Percentiles rank a stretch among this genome's conserved stretches.
phyloP scores from a whole-genome alignment of 441 rosid species.

The Kokia cookei region DNA sequence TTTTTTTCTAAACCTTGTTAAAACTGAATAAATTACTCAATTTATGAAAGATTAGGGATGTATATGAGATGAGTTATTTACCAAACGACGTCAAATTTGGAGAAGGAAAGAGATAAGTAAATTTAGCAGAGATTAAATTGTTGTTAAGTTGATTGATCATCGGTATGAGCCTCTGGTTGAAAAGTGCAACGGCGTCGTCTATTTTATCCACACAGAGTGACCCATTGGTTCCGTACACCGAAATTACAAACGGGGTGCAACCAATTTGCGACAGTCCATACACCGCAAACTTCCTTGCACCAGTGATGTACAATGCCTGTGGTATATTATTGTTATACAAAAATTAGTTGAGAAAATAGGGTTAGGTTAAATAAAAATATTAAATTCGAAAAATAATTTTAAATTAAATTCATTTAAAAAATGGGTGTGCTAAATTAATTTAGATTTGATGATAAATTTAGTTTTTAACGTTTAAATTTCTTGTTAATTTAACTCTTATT shows the following conservation, averaged over 20 bases:
- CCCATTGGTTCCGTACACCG: background rate
- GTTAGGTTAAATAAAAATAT: no score
- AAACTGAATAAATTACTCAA: no score
- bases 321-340: background rate
- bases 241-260: conserved; percentile 25
- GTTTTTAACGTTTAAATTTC: no score
- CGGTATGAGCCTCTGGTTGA: conserved; percentile 21
- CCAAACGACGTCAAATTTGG: background rate
- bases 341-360: background rate
- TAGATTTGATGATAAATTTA: no score
- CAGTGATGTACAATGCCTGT: conserved; percentile 14
- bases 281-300: conserved; percentile 46
- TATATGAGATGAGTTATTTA: background rate
- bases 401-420: no score
- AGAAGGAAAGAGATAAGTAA: conserved; percentile 20
- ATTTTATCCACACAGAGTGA: conserved; percentile 15
- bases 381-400: no score
- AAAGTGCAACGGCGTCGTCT: conserved; percentile 21
- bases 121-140: conserved; percentile 20
- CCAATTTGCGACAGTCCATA: conserved; percentile 31
- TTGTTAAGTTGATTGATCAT: conserved; percentile 23
- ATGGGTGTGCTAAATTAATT: no score
- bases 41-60: no score
- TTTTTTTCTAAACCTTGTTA: no score
- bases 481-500: no score